A percentile compares a stretch with the other conserved stretches of the same genome.
phyloP scores from a whole-genome alignment of 176 grass and related monocot species.

The Aegilops bicornis region DNA sequence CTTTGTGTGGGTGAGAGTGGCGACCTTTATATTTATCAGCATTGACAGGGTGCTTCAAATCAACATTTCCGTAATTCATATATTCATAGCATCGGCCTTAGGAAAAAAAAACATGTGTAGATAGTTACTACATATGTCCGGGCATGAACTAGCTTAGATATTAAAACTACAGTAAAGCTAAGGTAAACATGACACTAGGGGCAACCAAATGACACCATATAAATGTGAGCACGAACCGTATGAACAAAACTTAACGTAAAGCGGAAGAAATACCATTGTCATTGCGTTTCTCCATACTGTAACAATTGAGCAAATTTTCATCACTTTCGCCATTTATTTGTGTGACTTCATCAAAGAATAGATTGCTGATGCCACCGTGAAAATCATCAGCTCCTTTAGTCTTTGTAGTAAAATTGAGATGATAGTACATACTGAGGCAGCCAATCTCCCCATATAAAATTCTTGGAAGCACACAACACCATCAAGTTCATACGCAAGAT shows the following conservation, averaged over 20 bases:
- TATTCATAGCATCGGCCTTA: no score
- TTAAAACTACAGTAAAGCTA: no score
- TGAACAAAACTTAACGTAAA: neutral
- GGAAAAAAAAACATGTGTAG: no score
- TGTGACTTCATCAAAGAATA: neutral
- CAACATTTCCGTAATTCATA: no score
- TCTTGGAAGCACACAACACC: neutral
- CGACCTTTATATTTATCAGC: no score
- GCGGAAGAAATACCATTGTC: neutral
- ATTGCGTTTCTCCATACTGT: neutral
- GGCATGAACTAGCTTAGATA: no score
- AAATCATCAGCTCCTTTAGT: neutral
- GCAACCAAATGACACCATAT: neutral
- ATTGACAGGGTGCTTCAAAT: no score
- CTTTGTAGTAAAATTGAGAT: neutral
- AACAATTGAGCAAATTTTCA: neutral
- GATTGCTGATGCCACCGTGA: neutral
- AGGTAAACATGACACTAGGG: neutral
- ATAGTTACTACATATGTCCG: no score
- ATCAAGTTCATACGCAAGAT: neutral
- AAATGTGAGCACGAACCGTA: neutral
- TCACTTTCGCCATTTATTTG: neutral
- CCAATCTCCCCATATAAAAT: neutral
- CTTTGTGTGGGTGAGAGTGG: no score
- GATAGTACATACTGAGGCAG: neutral